Base-by-base conservation (phyloP, 768 basidiomycete species). In the Pulveroboletus ravenelii region DNA sequence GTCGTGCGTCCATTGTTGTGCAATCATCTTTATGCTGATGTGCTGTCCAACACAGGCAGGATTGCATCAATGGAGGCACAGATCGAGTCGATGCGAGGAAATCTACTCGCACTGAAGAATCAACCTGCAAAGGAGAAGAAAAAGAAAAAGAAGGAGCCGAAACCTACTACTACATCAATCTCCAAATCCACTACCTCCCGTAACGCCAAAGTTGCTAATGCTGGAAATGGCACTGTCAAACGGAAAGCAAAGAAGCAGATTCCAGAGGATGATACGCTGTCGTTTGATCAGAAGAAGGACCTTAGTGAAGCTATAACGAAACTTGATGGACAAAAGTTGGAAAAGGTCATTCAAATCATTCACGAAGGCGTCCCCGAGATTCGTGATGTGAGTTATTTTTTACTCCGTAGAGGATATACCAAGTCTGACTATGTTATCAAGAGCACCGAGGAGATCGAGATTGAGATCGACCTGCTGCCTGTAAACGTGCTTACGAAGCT, bases 241-340 rank as follows among this genome's bases (percentile, higher is more conserved):
- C 72, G 74, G 57, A 81, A 78, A 62, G 58, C 70, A 31, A 89
- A 88, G 76, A 87, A 87, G 66, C 74, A 76, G 35, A 67, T 82
- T 39, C 70, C 79, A 10, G 88, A 91, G 57, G 87, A 90, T 60
- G 89, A 93, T 50, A 83, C 86, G 2, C 77, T 97, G 34, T 87
- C 90, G 45, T 90, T 95, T 66, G 91, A 93, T 57, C 95, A 98
- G 76, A 99, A 99, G 85, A 93, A 96, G 71, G 93, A 97, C 65
- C 74, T 99, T 49, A 95, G 93, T 62, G 93, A 97, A 70, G 89
- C 93, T 45, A 99, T 99, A 57, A 78, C 79, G 53, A 80, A 80
- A 61, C 81, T 96, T 23, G 91, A 96, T 57, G 93, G 85, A 18
- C 67, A 77, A 45, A 88, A 87, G 65, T 72, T 98, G 53, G 88